These are phyloP conservation scores for Ceratobasidium sp. DNA, from an alignment of 1,284 basidiomycete species.

Conservation along the genomic window DNA sequence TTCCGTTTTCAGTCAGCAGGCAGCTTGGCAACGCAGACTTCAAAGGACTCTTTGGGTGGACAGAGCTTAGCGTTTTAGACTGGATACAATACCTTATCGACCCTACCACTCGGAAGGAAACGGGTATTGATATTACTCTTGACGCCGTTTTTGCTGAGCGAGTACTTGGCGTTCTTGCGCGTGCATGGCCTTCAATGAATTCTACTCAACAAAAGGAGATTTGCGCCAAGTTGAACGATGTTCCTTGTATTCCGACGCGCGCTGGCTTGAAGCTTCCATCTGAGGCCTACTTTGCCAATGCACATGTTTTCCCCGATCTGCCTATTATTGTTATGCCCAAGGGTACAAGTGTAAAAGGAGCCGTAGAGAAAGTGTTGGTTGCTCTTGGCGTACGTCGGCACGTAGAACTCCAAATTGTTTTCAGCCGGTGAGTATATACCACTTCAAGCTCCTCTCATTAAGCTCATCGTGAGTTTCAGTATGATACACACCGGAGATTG, in stretches of 20 bases:
- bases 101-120: conserved; percentile 59
- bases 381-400: conserved; percentile 89
- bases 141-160: conserved; percentile 86
- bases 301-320: conserved; percentile 88
- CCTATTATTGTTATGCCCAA: conserved; percentile 83
- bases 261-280: conserved; percentile 77
- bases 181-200: conserved; percentile 80
- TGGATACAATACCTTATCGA: conserved; percentile 79
- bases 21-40: conserved; percentile 70
- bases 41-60: conserved; percentile 76
- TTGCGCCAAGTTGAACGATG: conserved; percentile 65
- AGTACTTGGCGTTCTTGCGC: conserved; percentile 75
- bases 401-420: conserved; percentile 90
- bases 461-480: conserved; percentile 56
- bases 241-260: conserved; percentile 86
- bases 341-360: conserved; percentile 71
- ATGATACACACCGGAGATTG: conserved; percentile 88
- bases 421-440: conserved; percentile 67
- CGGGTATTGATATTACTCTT: conserved; percentile 72
- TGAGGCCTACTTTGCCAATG: conserved; percentile 89
- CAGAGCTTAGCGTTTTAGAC: conserved; percentile 77
- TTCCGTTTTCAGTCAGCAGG: conserved; percentile 77
- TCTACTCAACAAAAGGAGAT: conserved; percentile 69
- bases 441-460: conserved; percentile 5
- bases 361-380: conserved; percentile 79